Evolutionary conservation across 1,139 yeast species (phyloP), one percentile per base, ranked within the genome.

Genomic region (Zygoascus sp.): DNA sequence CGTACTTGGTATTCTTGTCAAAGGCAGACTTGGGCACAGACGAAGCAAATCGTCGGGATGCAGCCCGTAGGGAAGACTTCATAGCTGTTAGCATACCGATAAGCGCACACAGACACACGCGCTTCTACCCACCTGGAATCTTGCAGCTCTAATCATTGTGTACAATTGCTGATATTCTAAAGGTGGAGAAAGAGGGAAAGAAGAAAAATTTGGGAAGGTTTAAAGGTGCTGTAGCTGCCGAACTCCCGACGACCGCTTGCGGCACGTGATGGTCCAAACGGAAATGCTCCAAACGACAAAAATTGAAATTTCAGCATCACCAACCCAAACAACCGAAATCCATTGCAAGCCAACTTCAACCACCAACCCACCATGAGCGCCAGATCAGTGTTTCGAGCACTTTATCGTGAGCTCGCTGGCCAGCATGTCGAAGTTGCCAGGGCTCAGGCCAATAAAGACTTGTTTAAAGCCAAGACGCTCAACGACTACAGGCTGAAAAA

Each of bases 1-100:
- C 97, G 72, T 88, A 89, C 74, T 88, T 86, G 53, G 61, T 50
- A 15, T 57, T 52, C 28, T 41, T 43, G 22, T 47, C 48, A 13
- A 52, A 52, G 40, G 53, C 49, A 40, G 56, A 34, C 44, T 39
- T 34, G 38, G 42, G 47, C 15, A 32, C 40, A 21, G 40, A 23
- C 27, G 38, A 25, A 28, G 47, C 47, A 28, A 47, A 44, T 30
- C 47, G 44, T 27, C 49, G 42, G 15, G 49, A 32, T 36, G 42
- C 40, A 19, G 45, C 44, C 28, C 42, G 48, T 15, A 40, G 23
- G 34, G 43, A 27, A 25, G 46, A 38, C 46, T 44, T 5, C 27
- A 32, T 3, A 16, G 5, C 15, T 10, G 35, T 32, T 32, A 32
- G 5, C 17, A n/a, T n/a, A n/a, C n/a, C n/a, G n/a, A n/a, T n/a